These are phyloP conservation scores for Penicillium sp. DNA, from an alignment of 2,329 filamentous ascomycete genomes.

Conservation along the genomic window DNA sequence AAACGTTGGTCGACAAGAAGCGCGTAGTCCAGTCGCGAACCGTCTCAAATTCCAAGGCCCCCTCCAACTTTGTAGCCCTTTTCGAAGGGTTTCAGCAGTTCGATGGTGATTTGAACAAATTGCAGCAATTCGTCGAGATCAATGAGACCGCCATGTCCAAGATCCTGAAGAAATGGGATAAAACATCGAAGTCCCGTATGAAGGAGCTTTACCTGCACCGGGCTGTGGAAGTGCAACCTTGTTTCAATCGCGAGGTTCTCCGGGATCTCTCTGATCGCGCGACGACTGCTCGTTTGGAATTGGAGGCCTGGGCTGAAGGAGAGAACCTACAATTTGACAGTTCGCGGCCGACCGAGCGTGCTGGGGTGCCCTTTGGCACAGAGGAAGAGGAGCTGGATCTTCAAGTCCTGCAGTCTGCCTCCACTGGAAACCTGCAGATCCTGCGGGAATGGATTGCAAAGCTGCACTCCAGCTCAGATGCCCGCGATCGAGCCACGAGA, in stretches of 20 bases:
- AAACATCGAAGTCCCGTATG: constrained; percentile 97
- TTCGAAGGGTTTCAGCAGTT: constrained; percentile 98
- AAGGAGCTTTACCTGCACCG: constrained; percentile 96
- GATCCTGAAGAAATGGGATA: constrained; percentile 99
- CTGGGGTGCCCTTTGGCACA: constrained; percentile 57
- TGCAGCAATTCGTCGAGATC: constrained; percentile 96
- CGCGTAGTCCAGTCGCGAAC: constrained; percentile 80
- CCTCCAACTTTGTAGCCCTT: constrained; percentile 89
- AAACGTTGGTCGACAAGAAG: constrained; percentile 94
- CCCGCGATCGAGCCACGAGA: constrained; percentile 77
- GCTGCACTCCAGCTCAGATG: constrained; percentile 64
- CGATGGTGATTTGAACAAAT: constrained; percentile 92
- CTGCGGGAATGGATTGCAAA: constrained; percentile 80
- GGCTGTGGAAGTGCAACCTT: constrained; percentile 95
- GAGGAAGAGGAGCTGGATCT: constrained; percentile 90
- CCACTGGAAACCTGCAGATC: constrained; percentile 75
- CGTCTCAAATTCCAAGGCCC: constrained; percentile 78
- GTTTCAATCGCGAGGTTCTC: constrained; percentile 96
- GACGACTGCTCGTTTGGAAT: constrained; percentile 90
- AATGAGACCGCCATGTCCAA: constrained; percentile 98
- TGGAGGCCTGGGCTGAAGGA: constrained; percentile 95
- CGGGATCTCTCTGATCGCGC: constrained; percentile 96
- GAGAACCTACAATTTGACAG: constrained; percentile 85
- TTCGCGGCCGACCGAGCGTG: constrained; percentile 45
- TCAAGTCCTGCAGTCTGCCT: constrained; percentile 80